Conservation (phyloP, 345 rosid genomes). For the Rhodamnia rubescens region DNA sequence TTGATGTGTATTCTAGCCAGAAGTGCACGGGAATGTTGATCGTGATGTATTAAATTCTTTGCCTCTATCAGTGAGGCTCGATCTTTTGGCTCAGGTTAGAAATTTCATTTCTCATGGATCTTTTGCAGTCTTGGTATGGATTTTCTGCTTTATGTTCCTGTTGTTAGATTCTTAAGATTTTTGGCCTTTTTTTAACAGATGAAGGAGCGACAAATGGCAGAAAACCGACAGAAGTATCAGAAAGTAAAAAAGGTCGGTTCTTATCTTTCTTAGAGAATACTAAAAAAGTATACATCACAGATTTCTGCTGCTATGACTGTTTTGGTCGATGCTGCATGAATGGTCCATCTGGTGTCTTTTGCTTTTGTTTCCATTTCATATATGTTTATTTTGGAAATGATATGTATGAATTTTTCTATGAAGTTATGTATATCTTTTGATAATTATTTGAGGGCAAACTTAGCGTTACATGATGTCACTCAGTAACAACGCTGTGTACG, state of each 20-base stretch:
- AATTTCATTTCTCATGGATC: neutral
- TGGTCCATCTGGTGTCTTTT: neutral
- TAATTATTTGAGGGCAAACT: neutral
- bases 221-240: slow-evolving; percentile 90
- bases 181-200: slow-evolving; percentile 34
- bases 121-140: neutral
- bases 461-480: neutral
- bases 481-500: neutral
- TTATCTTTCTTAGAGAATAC: neutral
- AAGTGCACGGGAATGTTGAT: slow-evolving; percentile 56
- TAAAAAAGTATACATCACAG: neutral
- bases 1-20: slow-evolving; percentile 29
- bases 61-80: slow-evolving; percentile 90
- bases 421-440: neutral
- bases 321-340: neutral
- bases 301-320: neutral
- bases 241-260: slow-evolving; percentile 82
- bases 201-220: slow-evolving; percentile 95
- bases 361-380: neutral
- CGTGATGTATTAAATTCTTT: slow-evolving; percentile 78
- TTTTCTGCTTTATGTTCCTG: neutral
- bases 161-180: neutral
- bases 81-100: slow-evolving; percentile 81
- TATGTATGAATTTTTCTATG: neutral
- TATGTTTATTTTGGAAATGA: neutral